Evolutionary conservation across 371 early-diverging fungal genomes (phyloP), one percentile per base, ranked within the genome.

Genomic region (Mortierella polycephala): DNA sequence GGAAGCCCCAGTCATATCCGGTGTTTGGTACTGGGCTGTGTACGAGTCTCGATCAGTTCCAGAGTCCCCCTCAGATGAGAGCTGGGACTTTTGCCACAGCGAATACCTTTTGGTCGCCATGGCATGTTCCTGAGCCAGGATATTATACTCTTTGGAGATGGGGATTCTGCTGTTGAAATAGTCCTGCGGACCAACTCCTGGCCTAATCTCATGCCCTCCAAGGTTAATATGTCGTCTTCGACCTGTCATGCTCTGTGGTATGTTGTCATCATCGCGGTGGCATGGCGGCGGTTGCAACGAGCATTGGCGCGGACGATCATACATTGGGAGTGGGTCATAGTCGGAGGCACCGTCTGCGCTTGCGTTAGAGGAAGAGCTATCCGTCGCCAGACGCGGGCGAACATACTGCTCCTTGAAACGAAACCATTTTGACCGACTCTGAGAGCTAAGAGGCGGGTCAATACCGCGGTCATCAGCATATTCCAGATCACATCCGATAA

Each of bases 41-140:
- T 40, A 64, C 0, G 74, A 74, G 46, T 62, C 59, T 7, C 64
- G 68, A 45, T 74, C 64, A 39, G 74, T 67, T 13, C 30, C 54
- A 14, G 69, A 45, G 14, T 60, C 74, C 13, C 60, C 69, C 20
- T 42, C 64, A 0, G 68, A 68, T 8, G 74, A 63, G 40, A 68
- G 69, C 42, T 67, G 73, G 9, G 74, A 64, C 61, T 60, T 63
- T 68, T 64, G 64, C 64, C 68, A 74, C 12, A 57, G 56, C 0
- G 68, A 42, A 18, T 44, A 60, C 13, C 62, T 51, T 37, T 39
- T 46, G 13, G 39, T 9, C 12, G 59, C 16, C 49, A 57, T 30
- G 37, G 50, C 30, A 30, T 30, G 57, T 4, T 57, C 59, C 7
- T 55, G 52, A 1, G 42, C 68, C 40, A 45, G 42, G 14, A 21